phyloP scores from a whole-genome alignment of 2,329 filamentous ascomycete species.

The Trichophyton rubrum region DNA sequence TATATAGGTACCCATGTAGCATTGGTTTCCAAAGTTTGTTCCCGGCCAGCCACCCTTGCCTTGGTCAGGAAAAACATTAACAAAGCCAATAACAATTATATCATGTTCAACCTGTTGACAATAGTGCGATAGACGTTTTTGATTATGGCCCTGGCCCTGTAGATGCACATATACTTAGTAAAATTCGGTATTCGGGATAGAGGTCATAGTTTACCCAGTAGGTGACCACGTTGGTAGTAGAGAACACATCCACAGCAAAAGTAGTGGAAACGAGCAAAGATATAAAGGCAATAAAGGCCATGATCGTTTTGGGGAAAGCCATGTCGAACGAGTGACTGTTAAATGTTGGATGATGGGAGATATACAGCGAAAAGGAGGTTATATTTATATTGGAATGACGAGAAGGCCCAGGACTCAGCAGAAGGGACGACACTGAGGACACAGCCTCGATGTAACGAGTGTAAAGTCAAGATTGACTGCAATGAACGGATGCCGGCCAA shows the following conservation, averaged over 20 bases:
- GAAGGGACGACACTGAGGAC: conserved; percentile 19
- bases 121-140: conserved; percentile 38
- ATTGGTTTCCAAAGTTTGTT: conserved; percentile 47
- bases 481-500: conserved; percentile 48
- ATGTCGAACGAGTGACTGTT: conserved; percentile 19
- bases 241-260: conserved; percentile 29
- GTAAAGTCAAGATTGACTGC: conserved; percentile 14
- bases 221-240: conserved; percentile 39
- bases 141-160: conserved; percentile 41
- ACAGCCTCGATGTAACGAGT: neutral
- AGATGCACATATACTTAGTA: conserved; percentile 7
- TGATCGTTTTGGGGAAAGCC: conserved; percentile 20
- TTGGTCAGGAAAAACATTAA: conserved; percentile 42
- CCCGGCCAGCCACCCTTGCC: conserved; percentile 36
- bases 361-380: neutral
- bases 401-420: conserved; percentile 23
- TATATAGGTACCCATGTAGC: conserved; percentile 30
- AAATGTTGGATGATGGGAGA: conserved; percentile 20
- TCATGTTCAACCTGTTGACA: conserved; percentile 42
- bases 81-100: conserved; percentile 45
- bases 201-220: conserved; percentile 36
- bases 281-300: conserved; percentile 25
- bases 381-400: neutral
- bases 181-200: neutral
- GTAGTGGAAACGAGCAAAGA: conserved; percentile 20